A percentile compares a stretch with the other conserved stretches of the same genome.
Conservation (phyloP, 768 basidiomycete species). For the Pulveroboletus sp. region DNA sequence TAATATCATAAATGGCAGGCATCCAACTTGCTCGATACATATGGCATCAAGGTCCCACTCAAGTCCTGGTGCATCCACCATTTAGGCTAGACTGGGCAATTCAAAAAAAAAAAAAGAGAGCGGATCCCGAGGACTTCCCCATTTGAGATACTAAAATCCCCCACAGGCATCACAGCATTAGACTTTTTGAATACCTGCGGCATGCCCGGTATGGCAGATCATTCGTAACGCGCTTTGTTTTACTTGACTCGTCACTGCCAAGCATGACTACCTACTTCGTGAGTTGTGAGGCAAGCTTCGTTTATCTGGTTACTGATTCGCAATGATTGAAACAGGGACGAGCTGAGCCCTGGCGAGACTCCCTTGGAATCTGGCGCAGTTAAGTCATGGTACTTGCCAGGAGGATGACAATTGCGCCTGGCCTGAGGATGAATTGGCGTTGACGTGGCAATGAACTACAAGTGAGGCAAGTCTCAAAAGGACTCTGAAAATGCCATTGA, state of each 20-base stretch:
- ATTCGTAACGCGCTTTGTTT: neutral
- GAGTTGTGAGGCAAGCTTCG: slow-evolving; percentile 17
- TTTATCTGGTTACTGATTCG: slow-evolving; percentile 3
- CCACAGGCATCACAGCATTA: slow-evolving; percentile 58
- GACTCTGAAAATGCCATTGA: slow-evolving; percentile 75
- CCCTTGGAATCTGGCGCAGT: slow-evolving; percentile 85
- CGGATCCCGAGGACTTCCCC: slow-evolving; percentile 31
- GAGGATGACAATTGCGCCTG: slow-evolving; percentile 78
- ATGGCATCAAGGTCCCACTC: no score
- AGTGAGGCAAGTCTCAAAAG: slow-evolving; percentile 60
- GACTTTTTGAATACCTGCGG: slow-evolving; percentile 86
- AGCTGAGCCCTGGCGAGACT: slow-evolving; percentile 79
- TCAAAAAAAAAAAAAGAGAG: slow-evolving; percentile 51
- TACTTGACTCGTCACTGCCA: slow-evolving; percentile 23
- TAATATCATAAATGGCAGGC: no score
- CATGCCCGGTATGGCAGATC: slow-evolving; percentile 47
- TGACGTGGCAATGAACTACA: slow-evolving; percentile 85
- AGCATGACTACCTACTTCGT: slow-evolving; percentile 91
- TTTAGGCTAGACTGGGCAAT: slow-evolving; percentile 65
- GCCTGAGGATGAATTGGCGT: slow-evolving; percentile 80
- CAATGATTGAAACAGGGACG: slow-evolving; percentile 48
- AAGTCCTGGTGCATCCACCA: neutral
- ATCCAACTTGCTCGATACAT: slow-evolving; percentile 53
- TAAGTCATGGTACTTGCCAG: slow-evolving; percentile 87
- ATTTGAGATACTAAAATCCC: slow-evolving; percentile 33